Evolutionary conservation across 2,329 filamentous ascomycete genomes (phyloP), one percentile per base, ranked within the genome.

Genomic region (Fusarium continuum): DNA sequence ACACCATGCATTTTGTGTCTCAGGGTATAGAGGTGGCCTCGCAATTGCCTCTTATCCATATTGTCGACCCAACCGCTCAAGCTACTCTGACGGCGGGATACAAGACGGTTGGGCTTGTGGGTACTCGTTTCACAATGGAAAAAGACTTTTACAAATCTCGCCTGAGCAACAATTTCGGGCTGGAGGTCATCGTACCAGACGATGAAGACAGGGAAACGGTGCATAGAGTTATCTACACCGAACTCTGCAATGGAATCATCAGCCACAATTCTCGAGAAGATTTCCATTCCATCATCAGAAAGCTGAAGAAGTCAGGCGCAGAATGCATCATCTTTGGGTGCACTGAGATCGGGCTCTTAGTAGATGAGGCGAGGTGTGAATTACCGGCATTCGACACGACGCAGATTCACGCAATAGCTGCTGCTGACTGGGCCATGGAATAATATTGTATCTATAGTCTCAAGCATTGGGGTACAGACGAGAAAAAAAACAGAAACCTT

Each of bases 241-340:
- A 72, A 6, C 61, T 72, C 1, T 71, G 65, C 22, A 69, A 68
- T 0, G 66, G 67, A 0, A 47, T 70, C 2, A 52, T 71, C 36
- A 61, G 44, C 1, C 35, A 58, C 2, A 36, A 44, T 1, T 69
- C 69, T 3, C 44, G 63, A 3, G 22, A 58, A 7, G 38, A 29
- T 1, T 72, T 67, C n/a, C 25, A 48, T 13, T 4, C 17, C 0
- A 29, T 69, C 3, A 69, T 69, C 3, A 13, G 11, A 0, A 36
- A 53, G 0, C 60, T 72, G 2, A 61, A 56, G 0, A 23, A 38
- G 9, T n/a, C 35, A 0, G 70, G 68, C 0, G 67, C 67, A 0
- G 56, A 72, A 2, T 70, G 68, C 22, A 34, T 72, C 3, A 69
- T 72, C 32, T 52, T 72, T 6, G 70, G 70, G 0, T 72, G 69